Evolutionary conservation across 2,329 filamentous ascomycete genomes (phyloP).

Genomic region (Dactylellina parvicollis): DNA sequence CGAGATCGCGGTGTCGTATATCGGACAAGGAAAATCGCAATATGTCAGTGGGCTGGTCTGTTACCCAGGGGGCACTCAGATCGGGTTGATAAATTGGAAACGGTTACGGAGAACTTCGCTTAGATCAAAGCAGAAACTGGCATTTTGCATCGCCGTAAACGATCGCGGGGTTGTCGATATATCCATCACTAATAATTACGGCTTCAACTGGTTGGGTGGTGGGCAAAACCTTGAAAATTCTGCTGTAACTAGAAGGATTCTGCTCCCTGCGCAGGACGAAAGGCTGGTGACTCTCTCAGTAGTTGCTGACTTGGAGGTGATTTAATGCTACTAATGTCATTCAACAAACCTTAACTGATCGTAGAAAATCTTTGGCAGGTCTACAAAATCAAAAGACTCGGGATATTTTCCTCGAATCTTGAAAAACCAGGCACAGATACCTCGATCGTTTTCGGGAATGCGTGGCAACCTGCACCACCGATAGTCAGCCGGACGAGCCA

Average conservation of each 20-base stretch:
- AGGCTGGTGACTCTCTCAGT: neutral
- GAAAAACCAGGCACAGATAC: neutral
- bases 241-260: neutral
- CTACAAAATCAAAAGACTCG: slow-evolving; percentile 25
- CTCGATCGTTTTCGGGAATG: neutral
- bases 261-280: neutral
- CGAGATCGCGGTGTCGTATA: slow-evolving; percentile 16
- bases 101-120: neutral
- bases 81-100: slow-evolving; percentile 11
- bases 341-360: neutral
- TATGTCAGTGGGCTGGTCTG: slow-evolving; percentile 16
- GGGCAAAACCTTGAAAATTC: slow-evolving; percentile 1
- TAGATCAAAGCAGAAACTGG: neutral
- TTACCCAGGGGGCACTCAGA: neutral
- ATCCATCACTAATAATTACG: neutral
- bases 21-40: neutral
- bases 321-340: neutral
- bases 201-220: slow-evolving; percentile 1
- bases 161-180: slow-evolving; percentile 11
- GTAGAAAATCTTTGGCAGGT: neutral
- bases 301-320: slow-evolving; percentile 11
- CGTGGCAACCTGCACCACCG: neutral
- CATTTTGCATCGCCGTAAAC: slow-evolving; percentile 12
- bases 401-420: slow-evolving; percentile 11
- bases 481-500: neutral